phyloP scores from a whole-genome alignment of 2,329 filamentous ascomycete genomes.

The Curvularia verruculosa region DNA sequence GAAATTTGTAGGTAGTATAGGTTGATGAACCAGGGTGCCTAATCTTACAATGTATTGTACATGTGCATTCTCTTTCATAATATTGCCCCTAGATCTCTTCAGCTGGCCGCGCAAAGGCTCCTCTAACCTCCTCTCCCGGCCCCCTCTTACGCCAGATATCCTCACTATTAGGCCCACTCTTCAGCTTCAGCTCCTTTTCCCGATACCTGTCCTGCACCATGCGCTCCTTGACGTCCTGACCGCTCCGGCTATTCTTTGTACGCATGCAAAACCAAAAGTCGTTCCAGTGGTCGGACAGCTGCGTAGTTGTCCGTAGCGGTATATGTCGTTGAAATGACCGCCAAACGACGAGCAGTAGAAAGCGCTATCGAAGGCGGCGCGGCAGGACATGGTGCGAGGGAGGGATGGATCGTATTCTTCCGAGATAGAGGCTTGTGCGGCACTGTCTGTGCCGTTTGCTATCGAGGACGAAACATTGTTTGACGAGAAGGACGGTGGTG shows the following conservation, averaged over 20 bases:
- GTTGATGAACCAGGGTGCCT: no score
- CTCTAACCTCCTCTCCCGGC: slow-evolving; percentile 40
- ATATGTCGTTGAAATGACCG: slow-evolving; percentile 89
- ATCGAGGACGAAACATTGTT: slow-evolving; percentile 17
- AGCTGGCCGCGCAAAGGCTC: slow-evolving; percentile 31
- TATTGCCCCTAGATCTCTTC: slow-evolving; percentile 12
- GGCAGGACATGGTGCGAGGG: slow-evolving; percentile 85
- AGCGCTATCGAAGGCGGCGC: slow-evolving; percentile 85
- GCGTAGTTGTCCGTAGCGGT: slow-evolving; percentile 79
- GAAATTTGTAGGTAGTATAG: no score
- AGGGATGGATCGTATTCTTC: slow-evolving; percentile 54
- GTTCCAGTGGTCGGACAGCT: slow-evolving; percentile 84
- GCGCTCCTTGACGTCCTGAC: slow-evolving; percentile 62
- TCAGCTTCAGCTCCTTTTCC: slow-evolving; percentile 69
- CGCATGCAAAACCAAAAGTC: slow-evolving; percentile 99
- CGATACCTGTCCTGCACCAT: slow-evolving; percentile 71
- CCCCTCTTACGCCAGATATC: slow-evolving; percentile 84
- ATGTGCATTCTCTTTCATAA: neutral
- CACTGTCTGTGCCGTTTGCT: slow-evolving; percentile 1
- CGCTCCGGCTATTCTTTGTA: slow-evolving; percentile 65
- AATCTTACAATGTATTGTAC: neutral
- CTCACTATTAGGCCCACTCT: slow-evolving; percentile 76
- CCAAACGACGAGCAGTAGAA: slow-evolving; percentile 93
- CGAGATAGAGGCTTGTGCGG: slow-evolving; percentile 14
- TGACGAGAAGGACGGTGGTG: slow-evolving; percentile 34